Base-by-base conservation (phyloP, 768 basidiomycete genomes). In the Thelephora ganbajun region DNA sequence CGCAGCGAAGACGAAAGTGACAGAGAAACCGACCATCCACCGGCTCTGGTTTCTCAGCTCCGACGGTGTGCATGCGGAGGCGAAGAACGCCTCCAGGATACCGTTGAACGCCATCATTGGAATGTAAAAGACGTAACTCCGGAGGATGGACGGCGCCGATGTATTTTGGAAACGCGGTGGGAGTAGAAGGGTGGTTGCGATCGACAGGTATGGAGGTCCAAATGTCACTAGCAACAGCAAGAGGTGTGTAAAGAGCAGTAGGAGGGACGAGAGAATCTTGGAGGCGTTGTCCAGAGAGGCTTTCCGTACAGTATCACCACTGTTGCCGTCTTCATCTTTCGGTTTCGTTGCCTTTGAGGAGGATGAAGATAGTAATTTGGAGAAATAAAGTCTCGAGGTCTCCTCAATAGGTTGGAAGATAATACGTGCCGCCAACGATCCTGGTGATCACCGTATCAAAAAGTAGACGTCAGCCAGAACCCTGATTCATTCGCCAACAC, bases 391-490 rank as follows among this genome's bases (percentile, higher is more conserved):
- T 1, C 93, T 80, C 1, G 83, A 75, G 1, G 87, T 83, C 64
- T 99, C 96, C 63, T 99, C 96, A 20, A 97, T 76, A 0, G 96
- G 96, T 55, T 97, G 94, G 59, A 98, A 94, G 20, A 93, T 58
- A 49, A 98, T 84, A 14, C 96, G 80, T 5, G 92, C 94, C 20
- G 96, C 67, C 12, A 98, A 73, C 2, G 94, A 96, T 44, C 94
- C 93, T 94, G 55, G 11, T 3, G 26, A 16, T 30, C 19, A 9
- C 16, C 39, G 26, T 13, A 46, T 5, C 33, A 35, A 1, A 16
- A 16, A 35, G 7, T 20, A 13, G 18, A 19, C 26, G 33, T 30
- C 12, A 41, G 39, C 39, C 4, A 30, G 9, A 30, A 9, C n/a
- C n/a, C n/a, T n/a, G n/a, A n/a, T n/a, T n/a, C n/a, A n/a, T n/a